Conservation (phyloP, 768 basidiomycete species). For the Lactarius tabidus region DNA sequence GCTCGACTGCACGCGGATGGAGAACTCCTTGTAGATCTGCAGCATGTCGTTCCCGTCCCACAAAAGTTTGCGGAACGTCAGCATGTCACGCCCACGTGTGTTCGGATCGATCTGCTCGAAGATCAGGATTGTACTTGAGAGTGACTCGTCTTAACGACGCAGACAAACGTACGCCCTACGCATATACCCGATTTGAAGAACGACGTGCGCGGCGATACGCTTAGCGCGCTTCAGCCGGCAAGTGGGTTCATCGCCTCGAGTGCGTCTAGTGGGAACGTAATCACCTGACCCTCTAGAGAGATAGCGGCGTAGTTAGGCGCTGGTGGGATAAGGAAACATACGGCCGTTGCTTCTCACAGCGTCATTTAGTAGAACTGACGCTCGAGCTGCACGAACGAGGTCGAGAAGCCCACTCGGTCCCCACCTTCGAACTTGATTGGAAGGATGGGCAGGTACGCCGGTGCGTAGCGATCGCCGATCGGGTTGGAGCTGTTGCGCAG, state of each 20-base stretch:
- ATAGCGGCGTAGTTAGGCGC: not conserved
- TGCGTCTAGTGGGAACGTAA: constrained; percentile 93
- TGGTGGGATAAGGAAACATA: too few species aligned
- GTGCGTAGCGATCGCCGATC: constrained; percentile 34
- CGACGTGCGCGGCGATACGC: constrained; percentile 92
- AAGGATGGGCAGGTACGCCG: constrained; percentile 34
- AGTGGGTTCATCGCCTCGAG: constrained; percentile 87
- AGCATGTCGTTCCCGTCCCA: constrained; percentile 97
- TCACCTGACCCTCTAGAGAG: constrained; percentile 79
- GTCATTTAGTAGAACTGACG: constrained; percentile 50
- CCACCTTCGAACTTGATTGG: too few species aligned
- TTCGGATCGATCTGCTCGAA: constrained; percentile 94
- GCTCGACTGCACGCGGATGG: constrained; percentile 95
- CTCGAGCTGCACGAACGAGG: too few species aligned
- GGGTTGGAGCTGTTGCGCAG: constrained; percentile 39
- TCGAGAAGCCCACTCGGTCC: too few species aligned
- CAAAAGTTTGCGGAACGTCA: constrained; percentile 90
- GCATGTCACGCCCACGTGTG: constrained; percentile 70
- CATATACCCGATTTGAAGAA: constrained; percentile 98
- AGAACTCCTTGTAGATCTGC: constrained; percentile 99
- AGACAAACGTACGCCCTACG: constrained; percentile 85
- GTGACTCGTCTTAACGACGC: constrained; percentile 91
- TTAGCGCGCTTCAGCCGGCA: constrained; percentile 89
- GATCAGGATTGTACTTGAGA: constrained; percentile 96
- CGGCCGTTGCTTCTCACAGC: constrained; percentile 77